Base-by-base conservation (phyloP, 139 green algal species). In the Tetradesmus lagerheimii region DNA sequence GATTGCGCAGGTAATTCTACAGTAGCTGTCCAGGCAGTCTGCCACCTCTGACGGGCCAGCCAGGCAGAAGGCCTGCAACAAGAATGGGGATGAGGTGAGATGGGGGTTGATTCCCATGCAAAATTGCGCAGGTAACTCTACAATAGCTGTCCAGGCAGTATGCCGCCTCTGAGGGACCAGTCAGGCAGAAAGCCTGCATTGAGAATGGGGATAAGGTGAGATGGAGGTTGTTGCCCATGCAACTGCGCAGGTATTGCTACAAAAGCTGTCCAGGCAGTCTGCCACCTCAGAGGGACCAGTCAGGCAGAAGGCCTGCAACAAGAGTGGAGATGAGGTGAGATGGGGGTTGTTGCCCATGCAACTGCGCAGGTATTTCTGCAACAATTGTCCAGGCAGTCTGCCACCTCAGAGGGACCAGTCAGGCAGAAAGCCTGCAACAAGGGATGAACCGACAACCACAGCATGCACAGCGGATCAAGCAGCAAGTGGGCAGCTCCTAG, bases 71-170 rank as follows among this genome's bases (percentile, higher is more conserved):
- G 53, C 80, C 50, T 64, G 14, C 50, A 64, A 14, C 50, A 64
- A 20, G 2, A 25, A 25, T 2, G 5, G 14, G 20, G 50, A 0
- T 14, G 25, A 4, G 50, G 5, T 0, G 5, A 25, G 12, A 57
- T 9, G 11, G 45, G 45, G 45, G 45, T 11, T 16, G 45, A n/a
- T n/a, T n/a, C n/a, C n/a, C n/a, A n/a, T n/a, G n/a, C n/a, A n/a
- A n/a, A n/a, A n/a, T n/a, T n/a, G n/a, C n/a, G n/a, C n/a, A n/a
- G 45, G 45, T 53, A 53, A 53, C n/a, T n/a, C n/a, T n/a, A n/a
- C n/a, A n/a, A n/a, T n/a, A n/a, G n/a, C 87, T 81, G 74, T 96
- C 94, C 43, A 99, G 97, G 66, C 98, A 94, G 78, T 96, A 91
- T 0, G 89, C 91, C 0, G 99, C 62, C 71, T 99, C 97, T 14